Percentiles rank a stretch among this genome's conserved stretches.
Conservation (phyloP, 345 rosid genomes). For the Salix koriyanagi region DNA sequence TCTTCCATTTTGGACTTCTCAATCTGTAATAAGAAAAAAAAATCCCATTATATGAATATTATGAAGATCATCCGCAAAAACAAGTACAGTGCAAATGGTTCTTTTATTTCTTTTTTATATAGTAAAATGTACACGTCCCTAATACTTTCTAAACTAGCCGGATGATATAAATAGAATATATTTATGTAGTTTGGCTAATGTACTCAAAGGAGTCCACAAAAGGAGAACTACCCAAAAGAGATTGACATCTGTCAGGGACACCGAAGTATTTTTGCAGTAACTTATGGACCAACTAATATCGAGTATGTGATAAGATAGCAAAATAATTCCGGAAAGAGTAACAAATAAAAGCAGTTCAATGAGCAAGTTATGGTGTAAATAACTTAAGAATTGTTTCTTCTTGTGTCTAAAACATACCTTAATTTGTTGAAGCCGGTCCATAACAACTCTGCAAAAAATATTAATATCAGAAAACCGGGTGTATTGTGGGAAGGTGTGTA, state of each 20-base stretch:
- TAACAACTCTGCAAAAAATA: conserved; percentile 37
- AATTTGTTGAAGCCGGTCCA: conserved; percentile 48
- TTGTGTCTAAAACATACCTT: conserved; percentile 39
- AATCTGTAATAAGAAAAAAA: conserved; percentile 24
- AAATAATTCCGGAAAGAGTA: not conserved
- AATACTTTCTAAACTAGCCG: not conserved
- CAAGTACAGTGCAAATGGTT: not conserved
- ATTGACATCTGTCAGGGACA: too few species aligned
- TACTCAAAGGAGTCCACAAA: not conserved
- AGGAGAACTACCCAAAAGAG: not conserved
- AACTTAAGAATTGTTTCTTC: not conserved
- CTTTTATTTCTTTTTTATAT: too few species aligned
- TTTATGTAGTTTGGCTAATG: not conserved
- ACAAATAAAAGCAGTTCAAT: not conserved
- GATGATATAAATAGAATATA: not conserved
- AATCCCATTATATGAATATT: not conserved
- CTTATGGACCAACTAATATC: not conserved
- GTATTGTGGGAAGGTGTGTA: not conserved
- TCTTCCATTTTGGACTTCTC: conserved; percentile 48
- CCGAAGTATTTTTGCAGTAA: too few species aligned
- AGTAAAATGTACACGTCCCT: not conserved
- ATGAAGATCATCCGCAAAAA: not conserved
- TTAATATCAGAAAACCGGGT: not conserved
- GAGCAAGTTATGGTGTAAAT: not conserved
- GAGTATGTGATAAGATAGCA: not conserved